Evolutionary conservation across 768 basidiomycete species (phyloP), one percentile per base, ranked within the genome.

Genomic region (Auricularia sp.): DNA sequence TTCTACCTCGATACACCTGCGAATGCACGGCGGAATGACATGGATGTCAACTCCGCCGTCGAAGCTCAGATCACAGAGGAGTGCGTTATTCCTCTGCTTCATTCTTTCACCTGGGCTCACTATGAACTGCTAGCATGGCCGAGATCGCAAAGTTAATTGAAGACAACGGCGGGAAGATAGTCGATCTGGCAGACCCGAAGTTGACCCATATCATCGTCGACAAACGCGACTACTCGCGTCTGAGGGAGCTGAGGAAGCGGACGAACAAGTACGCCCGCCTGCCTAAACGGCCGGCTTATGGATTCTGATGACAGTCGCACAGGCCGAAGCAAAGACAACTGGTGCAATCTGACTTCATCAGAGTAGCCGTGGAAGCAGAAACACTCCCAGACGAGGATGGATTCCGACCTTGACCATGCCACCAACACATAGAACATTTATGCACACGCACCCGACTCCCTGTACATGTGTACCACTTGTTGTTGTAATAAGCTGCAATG

Each of bases 301-400:
- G 63, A 44, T 51, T 37, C 37, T 66, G 71, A 62, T 71, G 61
- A 44, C n/a, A 61, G 45, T 64, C 62, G 66, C 61, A 1, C 65
- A 94, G 93, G 70, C 91, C 92, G 1, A 92, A 90, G 75, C 83
- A 86, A 33, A 85, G 90, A 59, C 83, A 90, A 70, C 80, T 95
- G 5, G 81, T 96, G 8, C 79, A 93, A 63, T 80, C 87, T 0
- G 89, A 90, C 66, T 97, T 84, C 73, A 83, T 97, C 45, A 76
- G 82, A 54, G 87, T 85, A 4, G 94, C 88, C 71, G 92, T 24
- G 24, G 24, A 24, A 24, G 91, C 94, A 71, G 82, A 80, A 54
- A 92, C 92, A 0, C 73, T 95, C 54, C 79, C 94, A 44, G 86
- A 93, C 72, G 94, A 96, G 75, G 90, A 90, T 68, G 90, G 92